Evolutionary conservation across 2,329 filamentous ascomycete genomes (phyloP).

Genomic region (Monosporascus sp.): DNA sequence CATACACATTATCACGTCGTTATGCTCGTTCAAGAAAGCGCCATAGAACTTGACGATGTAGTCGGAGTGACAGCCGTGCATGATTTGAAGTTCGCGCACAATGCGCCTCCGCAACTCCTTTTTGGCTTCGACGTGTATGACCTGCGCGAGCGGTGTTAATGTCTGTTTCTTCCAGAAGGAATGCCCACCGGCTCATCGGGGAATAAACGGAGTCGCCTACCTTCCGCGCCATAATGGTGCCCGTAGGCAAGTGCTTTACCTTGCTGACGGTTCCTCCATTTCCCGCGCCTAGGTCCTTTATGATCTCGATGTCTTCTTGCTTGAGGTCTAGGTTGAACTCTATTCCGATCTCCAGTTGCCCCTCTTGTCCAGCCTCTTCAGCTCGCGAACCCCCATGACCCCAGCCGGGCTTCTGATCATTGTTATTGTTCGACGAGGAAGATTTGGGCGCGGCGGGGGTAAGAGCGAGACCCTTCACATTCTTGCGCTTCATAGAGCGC

Average conservation of each 20-base stretch:
- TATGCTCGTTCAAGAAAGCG: slow-evolving; percentile 91
- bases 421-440: slow-evolving; percentile 63
- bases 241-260: slow-evolving; percentile 89
- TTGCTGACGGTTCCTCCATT: slow-evolving; percentile 99
- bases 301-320: slow-evolving; percentile 84
- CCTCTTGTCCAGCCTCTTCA: slow-evolving; percentile 54
- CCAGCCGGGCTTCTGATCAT: slow-evolving; percentile 51
- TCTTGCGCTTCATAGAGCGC: slow-evolving; percentile 96
- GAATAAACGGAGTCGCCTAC: slow-evolving; percentile 40
- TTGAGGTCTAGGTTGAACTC: slow-evolving; percentile 92
- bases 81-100: slow-evolving; percentile 93
- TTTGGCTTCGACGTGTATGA: slow-evolving; percentile 97
- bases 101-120: slow-evolving; percentile 96
- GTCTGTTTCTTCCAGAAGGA: not conserved
- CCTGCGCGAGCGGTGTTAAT: slow-evolving; percentile 44
- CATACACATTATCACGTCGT: slow-evolving; percentile 99
- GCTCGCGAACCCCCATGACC: slow-evolving; percentile 27
- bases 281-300: slow-evolving; percentile 91
- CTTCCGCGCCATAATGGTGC: slow-evolving; percentile 97
- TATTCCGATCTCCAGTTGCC: slow-evolving; percentile 85
- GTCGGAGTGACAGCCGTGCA: slow-evolving; percentile 95
- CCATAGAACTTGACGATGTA: slow-evolving; percentile 98
- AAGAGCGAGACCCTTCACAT: slow-evolving; percentile 91
- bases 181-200: not conserved
- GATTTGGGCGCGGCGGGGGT: slow-evolving; percentile 71